phyloP scores from a whole-genome alignment of 1,139 yeast genomes.

The Pichia sorboxylosa region DNA sequence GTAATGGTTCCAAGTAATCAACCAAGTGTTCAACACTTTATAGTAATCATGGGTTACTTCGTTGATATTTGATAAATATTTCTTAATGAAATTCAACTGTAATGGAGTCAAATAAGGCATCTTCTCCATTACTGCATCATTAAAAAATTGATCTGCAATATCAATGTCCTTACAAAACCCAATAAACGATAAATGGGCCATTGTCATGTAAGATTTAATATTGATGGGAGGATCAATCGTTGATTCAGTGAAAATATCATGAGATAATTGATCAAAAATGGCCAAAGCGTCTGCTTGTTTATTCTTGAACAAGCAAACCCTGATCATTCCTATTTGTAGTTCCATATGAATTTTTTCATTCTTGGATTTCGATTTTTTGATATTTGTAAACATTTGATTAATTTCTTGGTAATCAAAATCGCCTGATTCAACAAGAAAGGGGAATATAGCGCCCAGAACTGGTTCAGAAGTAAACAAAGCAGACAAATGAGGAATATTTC shows the following conservation, averaged over 20 bases:
- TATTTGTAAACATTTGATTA: constrained; percentile 33
- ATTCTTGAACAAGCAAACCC: constrained; percentile 44
- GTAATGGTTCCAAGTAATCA: constrained; percentile 46
- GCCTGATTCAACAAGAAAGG: constrained; percentile 52
- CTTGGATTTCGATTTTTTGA: constrained; percentile 27
- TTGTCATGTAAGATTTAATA: constrained; percentile 36
- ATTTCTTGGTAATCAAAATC: constrained; percentile 53
- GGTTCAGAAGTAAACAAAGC: constrained; percentile 32
- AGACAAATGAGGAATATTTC: constrained; percentile 18
- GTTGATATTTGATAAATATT: constrained; percentile 55
- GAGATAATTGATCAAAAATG: constrained; percentile 33
- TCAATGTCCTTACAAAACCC: constrained; percentile 68
- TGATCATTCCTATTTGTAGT: constrained; percentile 47
- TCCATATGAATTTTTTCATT: constrained; percentile 32
- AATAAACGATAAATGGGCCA: constrained; percentile 68
- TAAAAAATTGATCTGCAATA: constrained; percentile 64
- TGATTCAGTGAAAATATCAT: constrained; percentile 26
- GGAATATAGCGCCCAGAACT: constrained; percentile 63
- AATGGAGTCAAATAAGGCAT: constrained; percentile 64
- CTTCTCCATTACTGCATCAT: constrained; percentile 52
- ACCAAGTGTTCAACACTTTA: constrained; percentile 54
- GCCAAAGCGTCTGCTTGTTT: constrained; percentile 40
- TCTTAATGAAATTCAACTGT: constrained; percentile 66
- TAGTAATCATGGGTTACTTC: constrained; percentile 46
- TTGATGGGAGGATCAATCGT: constrained; percentile 24